phyloP scores from a whole-genome alignment of 768 basidiomycete genomes.

The Psilocybe cyanescens region DNA sequence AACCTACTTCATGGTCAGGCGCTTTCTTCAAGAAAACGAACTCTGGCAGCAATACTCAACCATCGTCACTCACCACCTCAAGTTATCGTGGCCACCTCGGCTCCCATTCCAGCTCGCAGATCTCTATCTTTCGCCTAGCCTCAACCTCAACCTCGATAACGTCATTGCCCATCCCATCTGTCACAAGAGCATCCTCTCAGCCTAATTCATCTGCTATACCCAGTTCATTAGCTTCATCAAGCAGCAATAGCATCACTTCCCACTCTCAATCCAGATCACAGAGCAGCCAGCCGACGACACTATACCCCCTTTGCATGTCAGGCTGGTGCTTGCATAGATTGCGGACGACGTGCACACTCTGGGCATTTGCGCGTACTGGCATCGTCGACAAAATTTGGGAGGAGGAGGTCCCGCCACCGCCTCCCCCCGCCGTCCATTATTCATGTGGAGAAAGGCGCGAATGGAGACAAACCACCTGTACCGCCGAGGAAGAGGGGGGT shows the following conservation, averaged over 20 bases:
- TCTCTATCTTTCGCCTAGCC: constrained; percentile 73
- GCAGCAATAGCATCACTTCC: constrained; percentile 19
- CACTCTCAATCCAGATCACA: constrained; percentile 25
- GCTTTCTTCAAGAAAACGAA: constrained; percentile 59
- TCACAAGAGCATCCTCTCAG: constrained; percentile 33
- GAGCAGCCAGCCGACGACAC: constrained; percentile 38
- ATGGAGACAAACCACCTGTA: constrained; percentile 56
- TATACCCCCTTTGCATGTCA: constrained; percentile 81
- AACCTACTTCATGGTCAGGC: constrained; percentile 52
- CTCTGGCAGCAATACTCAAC: constrained; percentile 28
- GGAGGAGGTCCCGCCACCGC: constrained; percentile 60
- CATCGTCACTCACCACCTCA: constrained; percentile 30
- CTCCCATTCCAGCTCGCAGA: constrained; percentile 39
- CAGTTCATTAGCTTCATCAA: constrained; percentile 13
- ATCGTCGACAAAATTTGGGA: constrained; percentile 90
- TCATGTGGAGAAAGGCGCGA: constrained; percentile 15
- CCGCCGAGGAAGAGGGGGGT: constrained; percentile 66
- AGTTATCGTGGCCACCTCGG: constrained; percentile 31
- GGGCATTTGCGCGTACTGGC: constrained; percentile 84
- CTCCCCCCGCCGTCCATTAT: constrained; percentile 31
- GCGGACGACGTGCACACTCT: constrained; percentile 86
- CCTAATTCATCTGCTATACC: constrained; percentile 22
- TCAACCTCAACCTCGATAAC: constrained; percentile 31
- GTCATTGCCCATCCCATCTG: constrained; percentile 38
- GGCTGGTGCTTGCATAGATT: constrained; percentile 89